Percentiles rank a stretch among this genome's conserved stretches.
Evolutionary conservation across 345 rosid species (phyloP).

Genomic region (Cardamine chenopodiifolia): DNA sequence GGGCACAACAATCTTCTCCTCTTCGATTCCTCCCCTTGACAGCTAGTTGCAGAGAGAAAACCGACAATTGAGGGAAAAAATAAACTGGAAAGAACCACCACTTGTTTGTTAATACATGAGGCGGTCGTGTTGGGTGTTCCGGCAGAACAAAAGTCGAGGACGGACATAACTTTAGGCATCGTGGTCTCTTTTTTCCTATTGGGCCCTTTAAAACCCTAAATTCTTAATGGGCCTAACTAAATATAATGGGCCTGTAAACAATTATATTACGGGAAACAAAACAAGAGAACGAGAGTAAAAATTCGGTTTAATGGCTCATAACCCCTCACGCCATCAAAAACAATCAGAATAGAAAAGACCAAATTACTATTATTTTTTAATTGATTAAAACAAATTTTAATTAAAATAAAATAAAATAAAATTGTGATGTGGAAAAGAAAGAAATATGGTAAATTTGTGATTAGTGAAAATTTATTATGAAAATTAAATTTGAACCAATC

Average conservation of each 20-base stretch:
- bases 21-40: conserved; percentile 7
- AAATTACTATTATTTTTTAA: too few relatives aligned
- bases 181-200: background rate
- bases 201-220: conserved; percentile 15
- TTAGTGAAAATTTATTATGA: too few relatives aligned
- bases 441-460: too few relatives aligned
- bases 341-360: too few relatives aligned
- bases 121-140: conserved; percentile 23
- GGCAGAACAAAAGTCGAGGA: conserved; percentile 31
- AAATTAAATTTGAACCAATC: too few relatives aligned
- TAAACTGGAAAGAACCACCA: background rate
- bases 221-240: conserved; percentile 4
- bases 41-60: conserved; percentile 29
- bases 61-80: background rate
- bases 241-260: background rate
- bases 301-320: too few relatives aligned
- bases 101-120: background rate
- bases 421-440: too few relatives aligned
- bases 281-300: background rate
- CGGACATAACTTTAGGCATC: conserved; percentile 24
- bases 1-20: background rate
- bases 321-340: too few relatives aligned
- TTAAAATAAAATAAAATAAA: too few relatives aligned
- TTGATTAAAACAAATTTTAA: too few relatives aligned
- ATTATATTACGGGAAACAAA: background rate